Evolutionary conservation across 2,329 filamentous ascomycete species (phyloP), one percentile per base, ranked within the genome.

Genomic region (Diaporthe vexans): DNA sequence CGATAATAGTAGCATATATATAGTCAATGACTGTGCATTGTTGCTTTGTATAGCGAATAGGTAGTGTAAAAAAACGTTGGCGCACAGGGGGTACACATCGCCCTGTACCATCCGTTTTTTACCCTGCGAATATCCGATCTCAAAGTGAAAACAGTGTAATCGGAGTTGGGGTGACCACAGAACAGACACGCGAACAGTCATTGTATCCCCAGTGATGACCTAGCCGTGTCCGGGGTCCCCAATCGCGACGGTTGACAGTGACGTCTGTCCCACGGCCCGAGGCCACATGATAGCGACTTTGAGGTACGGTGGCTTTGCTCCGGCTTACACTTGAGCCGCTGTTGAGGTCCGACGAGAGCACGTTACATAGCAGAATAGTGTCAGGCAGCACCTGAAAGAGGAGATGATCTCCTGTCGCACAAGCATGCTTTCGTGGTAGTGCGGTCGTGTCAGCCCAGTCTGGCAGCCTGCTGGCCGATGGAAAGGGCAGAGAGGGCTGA

Each of bases 251-350:
- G 48, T 24, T 33, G n/a, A 40, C 29, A 13, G 69, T 63, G 70
- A 56, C 57, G 57, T 63, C 70, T 72, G 70, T 65, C 58, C 57
- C 43, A 72, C 57, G 35, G 26, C 43, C 19, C 17, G 3, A 46
- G 54, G 70, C 70, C 70, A 63, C 70, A 72, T 72, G 70, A 72
- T 43, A 1, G 37, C 26, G 40, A 24, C 17, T n/a, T 43, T 54
- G 46, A 63, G 46, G 33, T 26, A 43, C 48, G 43, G 37, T 21
- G 24, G 46, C 29, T 63, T 29, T 72, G 51, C 57, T 72, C 57
- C 57, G 57, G 57, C 70, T 72, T 51, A 63, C 35, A 15, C 33
- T 29, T 51, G 24, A 37, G n/a, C 29, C 24, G 21, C n/a, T n/a
- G 43, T 40, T 63, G 57, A 54, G 70, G 29, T 58, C 52, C 54